Evolutionary conservation across 306 rosid genomes (phyloP).

Genomic region (Urtica urens): DNA sequence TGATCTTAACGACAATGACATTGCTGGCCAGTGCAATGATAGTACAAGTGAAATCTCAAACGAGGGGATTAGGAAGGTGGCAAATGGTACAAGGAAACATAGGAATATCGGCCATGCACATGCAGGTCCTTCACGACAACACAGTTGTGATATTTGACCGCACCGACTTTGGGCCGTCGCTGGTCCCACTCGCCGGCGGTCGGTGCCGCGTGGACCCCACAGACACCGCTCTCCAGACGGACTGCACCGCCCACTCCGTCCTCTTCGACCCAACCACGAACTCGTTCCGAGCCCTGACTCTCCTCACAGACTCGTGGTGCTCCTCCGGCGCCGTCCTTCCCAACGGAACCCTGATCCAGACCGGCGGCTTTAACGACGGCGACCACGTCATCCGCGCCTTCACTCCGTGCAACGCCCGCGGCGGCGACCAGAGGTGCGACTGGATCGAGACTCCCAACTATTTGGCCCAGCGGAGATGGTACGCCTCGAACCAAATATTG

Average conservation of each 20-base stretch:
- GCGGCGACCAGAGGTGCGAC: slow-evolving; percentile 29
- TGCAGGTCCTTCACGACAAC: slow-evolving; percentile 61
- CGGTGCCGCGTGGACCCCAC: slow-evolving; percentile 31
- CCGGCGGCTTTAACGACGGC: slow-evolving; percentile 72
- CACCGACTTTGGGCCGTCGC: slow-evolving; percentile 50
- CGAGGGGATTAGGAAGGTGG: slow-evolving; percentile 52
- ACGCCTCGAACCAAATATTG: slow-evolving; percentile 59
- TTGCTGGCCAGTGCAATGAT: no score
- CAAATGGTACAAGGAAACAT: slow-evolving; percentile 38
- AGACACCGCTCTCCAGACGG: slow-evolving; percentile 28
- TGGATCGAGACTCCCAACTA: slow-evolving; percentile 52
- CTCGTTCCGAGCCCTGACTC: slow-evolving; percentile 41
- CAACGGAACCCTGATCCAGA: slow-evolving; percentile 61
- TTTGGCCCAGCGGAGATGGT: slow-evolving; percentile 61
- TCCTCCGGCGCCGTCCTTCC: slow-evolving; percentile 66
- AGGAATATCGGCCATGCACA: slow-evolving; percentile 82
- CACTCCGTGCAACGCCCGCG: slow-evolving; percentile 37
- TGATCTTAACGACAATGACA: no score
- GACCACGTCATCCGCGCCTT: slow-evolving; percentile 43
- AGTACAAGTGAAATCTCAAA: no score
- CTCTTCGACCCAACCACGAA: slow-evolving; percentile 41
- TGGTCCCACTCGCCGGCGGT: slow-evolving; percentile 37
- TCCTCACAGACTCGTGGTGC: slow-evolving; percentile 73
- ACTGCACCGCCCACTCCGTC: slow-evolving; percentile 77
- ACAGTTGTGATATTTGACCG: slow-evolving; percentile 51